Conservation (phyloP, 1,284 basidiomycete genomes). For the Ustilago bromivora region DNA sequence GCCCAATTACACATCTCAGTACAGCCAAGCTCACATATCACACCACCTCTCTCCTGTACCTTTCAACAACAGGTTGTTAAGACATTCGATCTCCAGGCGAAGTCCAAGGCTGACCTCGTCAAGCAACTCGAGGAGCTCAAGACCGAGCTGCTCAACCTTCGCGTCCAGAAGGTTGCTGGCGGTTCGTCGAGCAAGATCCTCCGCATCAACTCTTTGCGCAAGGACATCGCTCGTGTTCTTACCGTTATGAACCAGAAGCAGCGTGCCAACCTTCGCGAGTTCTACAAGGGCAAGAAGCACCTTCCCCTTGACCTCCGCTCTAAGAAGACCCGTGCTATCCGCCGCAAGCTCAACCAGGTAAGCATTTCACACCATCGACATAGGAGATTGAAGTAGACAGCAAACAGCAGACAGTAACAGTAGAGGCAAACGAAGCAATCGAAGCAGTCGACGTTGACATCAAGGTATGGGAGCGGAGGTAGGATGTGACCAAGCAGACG, state of each 20-base stretch:
- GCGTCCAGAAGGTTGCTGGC: constrained; percentile 98
- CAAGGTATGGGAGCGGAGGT: neutral
- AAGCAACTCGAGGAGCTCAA: constrained; percentile 96
- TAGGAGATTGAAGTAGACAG: neutral
- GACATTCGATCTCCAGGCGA: constrained; percentile 97
- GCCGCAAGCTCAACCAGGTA: constrained; percentile 91
- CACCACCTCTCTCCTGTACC: neutral
- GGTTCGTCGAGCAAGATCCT: constrained; percentile 91
- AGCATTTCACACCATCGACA: constrained; percentile 9
- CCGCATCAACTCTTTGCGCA: constrained; percentile 91
- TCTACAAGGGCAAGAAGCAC: constrained; percentile 98
- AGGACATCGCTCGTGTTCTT: constrained; percentile 97
- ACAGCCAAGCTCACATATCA: constrained; percentile 9
- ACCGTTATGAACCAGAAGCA: constrained; percentile 99
- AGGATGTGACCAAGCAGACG: neutral
- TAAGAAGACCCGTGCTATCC: constrained; percentile 99
- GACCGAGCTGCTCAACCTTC: constrained; percentile 87
- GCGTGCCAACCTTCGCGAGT: constrained; percentile 94
- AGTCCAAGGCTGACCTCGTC: constrained; percentile 97
- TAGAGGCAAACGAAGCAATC: neutral
- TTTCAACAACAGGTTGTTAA: constrained; percentile 75
- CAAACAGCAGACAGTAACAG: neutral
- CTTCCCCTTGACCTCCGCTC: constrained; percentile 95
- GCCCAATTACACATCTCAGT: neutral
- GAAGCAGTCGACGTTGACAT: neutral